phyloP scores from a whole-genome alignment of 2,329 filamentous ascomycete species.

The Talaromyces albobiverticillius region DNA sequence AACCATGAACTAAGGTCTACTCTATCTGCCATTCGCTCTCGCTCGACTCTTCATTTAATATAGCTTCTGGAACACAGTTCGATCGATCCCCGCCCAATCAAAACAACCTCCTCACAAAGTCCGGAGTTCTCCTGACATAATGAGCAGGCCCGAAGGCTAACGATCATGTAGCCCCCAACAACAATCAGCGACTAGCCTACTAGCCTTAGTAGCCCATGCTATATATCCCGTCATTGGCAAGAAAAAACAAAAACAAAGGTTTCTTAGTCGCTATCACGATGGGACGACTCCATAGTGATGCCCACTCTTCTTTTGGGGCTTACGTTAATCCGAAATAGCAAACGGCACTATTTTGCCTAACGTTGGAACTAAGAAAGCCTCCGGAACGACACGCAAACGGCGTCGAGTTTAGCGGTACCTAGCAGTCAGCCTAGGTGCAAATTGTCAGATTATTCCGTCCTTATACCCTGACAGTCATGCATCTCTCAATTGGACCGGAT shows the following conservation, averaged over 20 bases:
- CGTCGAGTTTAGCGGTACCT: neutral
- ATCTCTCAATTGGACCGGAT: constrained; percentile 46
- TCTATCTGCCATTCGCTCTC: neutral
- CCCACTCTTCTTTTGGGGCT: neutral
- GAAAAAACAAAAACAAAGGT: neutral
- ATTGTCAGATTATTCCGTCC: constrained; percentile 22
- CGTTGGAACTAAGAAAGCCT: neutral
- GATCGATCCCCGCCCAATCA: neutral
- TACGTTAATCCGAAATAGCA: constrained; percentile 1
- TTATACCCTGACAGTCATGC: constrained; percentile 30
- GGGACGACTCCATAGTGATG: neutral
- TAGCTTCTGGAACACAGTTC: neutral
- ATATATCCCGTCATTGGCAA: neutral
- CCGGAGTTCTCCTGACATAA: neutral
- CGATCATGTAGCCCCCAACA: neutral
- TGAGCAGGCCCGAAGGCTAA: neutral
- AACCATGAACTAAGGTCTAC: neutral
- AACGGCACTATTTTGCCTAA: neutral
- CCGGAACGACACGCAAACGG: neutral
- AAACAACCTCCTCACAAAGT: too few relatives aligned
- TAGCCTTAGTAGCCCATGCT: neutral
- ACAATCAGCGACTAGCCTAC: neutral
- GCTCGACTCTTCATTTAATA: neutral
- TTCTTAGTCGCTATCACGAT: neutral
- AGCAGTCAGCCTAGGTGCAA: neutral